Conservation (phyloP, 2,329 filamentous ascomycete species). For the Fusarium continuum region DNA sequence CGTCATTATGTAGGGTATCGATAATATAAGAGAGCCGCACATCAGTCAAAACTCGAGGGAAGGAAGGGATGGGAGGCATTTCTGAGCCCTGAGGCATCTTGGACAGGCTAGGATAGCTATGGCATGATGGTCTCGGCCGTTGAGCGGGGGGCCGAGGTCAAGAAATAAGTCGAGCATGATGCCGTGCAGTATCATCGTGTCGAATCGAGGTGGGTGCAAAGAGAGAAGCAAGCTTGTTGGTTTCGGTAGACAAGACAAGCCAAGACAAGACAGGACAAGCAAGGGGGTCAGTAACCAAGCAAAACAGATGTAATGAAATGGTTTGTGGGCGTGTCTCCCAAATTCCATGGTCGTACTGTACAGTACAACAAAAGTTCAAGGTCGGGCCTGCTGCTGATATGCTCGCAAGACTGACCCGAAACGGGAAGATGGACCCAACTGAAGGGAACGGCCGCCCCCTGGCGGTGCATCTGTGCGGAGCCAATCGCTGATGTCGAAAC, state of each 20-base stretch:
- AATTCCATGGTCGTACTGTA: constrained; percentile 1
- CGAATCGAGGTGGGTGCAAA: neutral
- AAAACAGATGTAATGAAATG: too few relatives aligned
- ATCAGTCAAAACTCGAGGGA: neutral
- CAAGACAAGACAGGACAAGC: too few relatives aligned
- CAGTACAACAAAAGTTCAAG: constrained; percentile 1
- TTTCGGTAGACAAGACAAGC: neutral
- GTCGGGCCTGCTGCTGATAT: too few relatives aligned
- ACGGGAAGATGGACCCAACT: constrained; percentile 39
- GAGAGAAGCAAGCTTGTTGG: too few relatives aligned
- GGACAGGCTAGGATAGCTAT: neutral
- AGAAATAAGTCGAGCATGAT: constrained; percentile 27
- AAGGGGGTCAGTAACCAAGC: too few relatives aligned
- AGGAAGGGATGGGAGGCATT: neutral
- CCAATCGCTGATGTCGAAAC: constrained; percentile 37
- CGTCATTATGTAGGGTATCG: constrained; percentile 7
- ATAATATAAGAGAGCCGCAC: neutral
- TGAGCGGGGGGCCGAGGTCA: constrained; percentile 3
- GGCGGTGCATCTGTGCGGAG: constrained; percentile 31
- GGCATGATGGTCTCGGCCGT: neutral
- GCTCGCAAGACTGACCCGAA: constrained; percentile 48
- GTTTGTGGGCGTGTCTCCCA: constrained; percentile 14
- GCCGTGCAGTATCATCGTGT: constrained; percentile 6
- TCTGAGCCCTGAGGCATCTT: neutral
- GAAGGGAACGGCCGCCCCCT: constrained; percentile 33